phyloP scores from a whole-genome alignment of 441 rosid species.

The Kokia cookei region DNA sequence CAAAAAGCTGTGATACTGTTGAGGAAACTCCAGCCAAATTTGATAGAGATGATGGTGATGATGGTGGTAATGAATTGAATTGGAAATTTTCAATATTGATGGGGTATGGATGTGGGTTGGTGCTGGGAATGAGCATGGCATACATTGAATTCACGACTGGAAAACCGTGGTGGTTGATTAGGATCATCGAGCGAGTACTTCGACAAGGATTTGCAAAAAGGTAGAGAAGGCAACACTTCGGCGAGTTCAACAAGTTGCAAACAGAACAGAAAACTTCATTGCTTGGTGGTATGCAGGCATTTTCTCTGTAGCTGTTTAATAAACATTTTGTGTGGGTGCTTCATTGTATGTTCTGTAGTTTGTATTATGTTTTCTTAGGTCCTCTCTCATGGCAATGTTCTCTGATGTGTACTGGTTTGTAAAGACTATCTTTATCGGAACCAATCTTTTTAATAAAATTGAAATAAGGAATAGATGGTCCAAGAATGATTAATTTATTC shows the following conservation, averaged over 20 bases:
- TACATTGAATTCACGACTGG: neutral
- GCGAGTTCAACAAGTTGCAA: neutral
- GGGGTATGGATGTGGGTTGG: neutral
- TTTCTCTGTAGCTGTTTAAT: too few species aligned
- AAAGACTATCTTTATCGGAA: too few species aligned
- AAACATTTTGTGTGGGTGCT: too few species aligned
- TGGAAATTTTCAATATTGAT: neutral
- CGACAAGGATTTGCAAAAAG: neutral
- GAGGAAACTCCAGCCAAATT: neutral
- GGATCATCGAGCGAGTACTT: neutral
- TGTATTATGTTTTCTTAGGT: too few species aligned
- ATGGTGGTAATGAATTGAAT: neutral
- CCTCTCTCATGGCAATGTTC: too few species aligned
- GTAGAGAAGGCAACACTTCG: neutral
- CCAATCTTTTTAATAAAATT: too few species aligned
- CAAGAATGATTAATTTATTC: too few species aligned
- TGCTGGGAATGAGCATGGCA: neutral
- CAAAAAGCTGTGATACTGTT: neutral
- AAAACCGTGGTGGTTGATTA: neutral
- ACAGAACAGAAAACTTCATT: neutral
- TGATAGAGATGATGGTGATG: too few species aligned
- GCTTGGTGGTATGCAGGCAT: too few species aligned
- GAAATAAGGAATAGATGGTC: too few species aligned
- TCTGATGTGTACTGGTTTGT: too few species aligned
- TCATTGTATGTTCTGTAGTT: too few species aligned